phyloP scores from a whole-genome alignment of 345 rosid species.

The Citrus inodora region DNA sequence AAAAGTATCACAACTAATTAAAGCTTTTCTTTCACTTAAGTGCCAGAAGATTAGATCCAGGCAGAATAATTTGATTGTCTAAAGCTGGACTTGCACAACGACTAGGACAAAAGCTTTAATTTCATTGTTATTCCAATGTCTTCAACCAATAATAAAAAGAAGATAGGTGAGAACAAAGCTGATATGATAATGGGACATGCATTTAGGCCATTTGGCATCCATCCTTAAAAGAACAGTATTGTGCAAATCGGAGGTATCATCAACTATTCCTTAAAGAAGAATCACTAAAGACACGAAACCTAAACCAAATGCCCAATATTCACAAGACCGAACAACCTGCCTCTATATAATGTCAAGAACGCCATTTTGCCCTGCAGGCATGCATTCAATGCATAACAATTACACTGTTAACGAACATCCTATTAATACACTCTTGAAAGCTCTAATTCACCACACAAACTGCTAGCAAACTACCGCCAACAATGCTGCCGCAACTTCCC shows the following conservation, averaged over 20 bases:
- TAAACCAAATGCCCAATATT: background rate
- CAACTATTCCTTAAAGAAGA: background rate
- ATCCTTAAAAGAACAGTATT: background rate
- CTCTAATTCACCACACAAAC: background rate
- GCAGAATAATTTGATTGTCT: background rate
- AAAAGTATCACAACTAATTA: background rate
- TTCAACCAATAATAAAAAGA: background rate
- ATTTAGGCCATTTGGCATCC: background rate
- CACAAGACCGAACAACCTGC: background rate
- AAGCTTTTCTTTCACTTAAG: background rate
- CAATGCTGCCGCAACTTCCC: background rate
- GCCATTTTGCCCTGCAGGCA: background rate
- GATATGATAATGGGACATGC: background rate
- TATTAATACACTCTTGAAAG: background rate
- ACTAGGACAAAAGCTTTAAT: background rate
- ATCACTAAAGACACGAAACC: background rate
- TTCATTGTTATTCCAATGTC: background rate
- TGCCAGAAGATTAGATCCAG: background rate
- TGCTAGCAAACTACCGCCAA: background rate
- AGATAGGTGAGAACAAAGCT: background rate
- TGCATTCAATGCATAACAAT: background rate
- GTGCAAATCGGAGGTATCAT: background rate
- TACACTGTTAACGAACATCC: background rate
- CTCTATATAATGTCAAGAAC: background rate
- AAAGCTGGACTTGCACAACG: background rate